phyloP scores from a whole-genome alignment of 495 filamentous ascomycete species.

The Amphirosellinia nigrospora region DNA sequence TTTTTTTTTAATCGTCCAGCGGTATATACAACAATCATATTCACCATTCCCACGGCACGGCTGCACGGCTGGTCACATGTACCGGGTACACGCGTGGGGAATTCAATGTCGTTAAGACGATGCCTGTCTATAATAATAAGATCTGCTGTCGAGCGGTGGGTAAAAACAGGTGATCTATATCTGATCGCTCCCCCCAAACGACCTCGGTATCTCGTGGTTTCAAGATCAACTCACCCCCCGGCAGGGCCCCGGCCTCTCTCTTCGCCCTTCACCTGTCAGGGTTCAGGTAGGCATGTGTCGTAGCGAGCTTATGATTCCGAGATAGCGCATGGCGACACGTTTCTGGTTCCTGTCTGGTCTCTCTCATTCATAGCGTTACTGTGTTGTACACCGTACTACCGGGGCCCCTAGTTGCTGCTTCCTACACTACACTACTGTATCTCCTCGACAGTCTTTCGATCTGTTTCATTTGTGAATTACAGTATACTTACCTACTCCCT shows the following conservation, averaged over 20 bases:
- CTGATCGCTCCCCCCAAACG: conserved; percentile 4
- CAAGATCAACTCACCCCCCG: conserved; percentile 12
- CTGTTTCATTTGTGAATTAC: conserved; percentile 9
- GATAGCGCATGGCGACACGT: neutral
- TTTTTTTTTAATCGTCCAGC: neutral
- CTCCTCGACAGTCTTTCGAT: neutral
- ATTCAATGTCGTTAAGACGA: neutral
- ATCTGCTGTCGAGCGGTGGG: conserved; percentile 20
- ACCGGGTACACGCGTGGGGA: conserved; percentile 5
- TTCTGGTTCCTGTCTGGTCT: too few species aligned
- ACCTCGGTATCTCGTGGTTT: conserved; percentile 17
- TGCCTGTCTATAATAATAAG: conserved; percentile 22
- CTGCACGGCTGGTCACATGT: conserved; percentile 8
- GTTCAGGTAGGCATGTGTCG: neutral
- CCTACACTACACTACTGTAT: neutral
- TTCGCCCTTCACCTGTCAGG: neutral
- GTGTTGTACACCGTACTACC: neutral
- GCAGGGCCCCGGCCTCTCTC: neutral
- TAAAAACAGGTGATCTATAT: conserved; percentile 21
- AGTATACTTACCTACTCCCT: neutral
- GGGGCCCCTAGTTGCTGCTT: neutral
- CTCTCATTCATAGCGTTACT: neutral
- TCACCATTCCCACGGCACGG: neutral
- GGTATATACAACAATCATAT: too few species aligned
- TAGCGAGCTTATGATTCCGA: conserved; percentile 7